Evolutionary conservation across 2,329 filamentous ascomycete genomes (phyloP), one percentile per base, ranked within the genome.

Genomic region (Xylariales sp.): DNA sequence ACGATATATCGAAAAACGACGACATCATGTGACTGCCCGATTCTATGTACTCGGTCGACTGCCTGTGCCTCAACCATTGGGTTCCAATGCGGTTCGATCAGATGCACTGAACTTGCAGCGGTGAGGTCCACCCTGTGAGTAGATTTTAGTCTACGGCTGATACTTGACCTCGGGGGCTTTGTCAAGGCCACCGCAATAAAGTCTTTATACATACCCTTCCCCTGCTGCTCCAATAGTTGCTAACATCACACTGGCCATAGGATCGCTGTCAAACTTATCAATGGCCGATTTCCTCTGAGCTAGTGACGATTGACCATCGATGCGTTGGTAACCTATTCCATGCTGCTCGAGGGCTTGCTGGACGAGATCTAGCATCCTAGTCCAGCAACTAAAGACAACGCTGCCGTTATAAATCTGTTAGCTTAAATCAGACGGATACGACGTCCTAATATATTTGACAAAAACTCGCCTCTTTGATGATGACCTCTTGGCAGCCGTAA

Each of bases 41-140:
- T 52, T 11, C 57, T 43, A 37, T 58, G 51, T 0, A 57, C 52
- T 2, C 57, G 44, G 15, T 54, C 55, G 8, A 60, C 40, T 5
- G 57, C 57, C 41, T 60, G 57, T 3, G 49, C 43, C 33, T 61
- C 57, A 1, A 36, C 39, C 55, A 56, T 59, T 3, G 58, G 56
- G 28, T 56, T 60, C 57, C 56, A 61, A 12, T 58, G 51, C 1
- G 56, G 57, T 32, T 61, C 56, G 3, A 60, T 28, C 2, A 60
- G 36, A 32, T 60, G 56, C 1, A 59, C 52, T 21, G 43, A 32
- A 17, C 39, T 49, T 16, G 56, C 54, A n/a, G 37, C 47, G 5
- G 48, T 57, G 10, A 60, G 48, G 28, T 58, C 48, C 24, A 56
- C 38, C 12, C 48, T 49, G 8, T 14, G 17, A 14, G n/a, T n/a